A percentile compares a stretch with the other conserved stretches of the same genome.
These are phyloP conservation scores for Mycena filopes DNA, from an alignment of 768 basidiomycete genomes.

Conservation along the genomic window DNA sequence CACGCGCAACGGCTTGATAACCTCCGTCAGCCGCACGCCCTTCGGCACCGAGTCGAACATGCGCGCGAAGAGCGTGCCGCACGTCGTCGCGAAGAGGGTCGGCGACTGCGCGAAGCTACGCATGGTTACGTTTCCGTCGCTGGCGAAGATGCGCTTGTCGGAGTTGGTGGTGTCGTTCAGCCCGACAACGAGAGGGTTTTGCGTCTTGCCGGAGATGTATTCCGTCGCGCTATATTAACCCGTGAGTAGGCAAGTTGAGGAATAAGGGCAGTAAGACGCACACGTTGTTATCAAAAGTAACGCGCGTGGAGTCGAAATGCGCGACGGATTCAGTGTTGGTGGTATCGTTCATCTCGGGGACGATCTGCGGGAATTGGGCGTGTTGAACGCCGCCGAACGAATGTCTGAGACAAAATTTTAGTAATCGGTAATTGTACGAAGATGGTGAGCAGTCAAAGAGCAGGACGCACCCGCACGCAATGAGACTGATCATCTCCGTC, in stretches of 20 bases:
- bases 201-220: conserved; percentile 5
- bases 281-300: conserved; percentile 18
- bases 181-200: conserved; percentile 10
- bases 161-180: conserved; percentile 6
- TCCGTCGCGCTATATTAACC: conserved; percentile 24
- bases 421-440: too few species aligned
- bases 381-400: conserved; percentile 11
- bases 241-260: too few species aligned
- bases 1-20: not conserved
- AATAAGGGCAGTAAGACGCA: not conserved
- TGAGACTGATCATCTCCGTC: conserved; percentile 9
- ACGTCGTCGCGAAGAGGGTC: not conserved
- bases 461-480: conserved; percentile 19
- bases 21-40: not conserved
- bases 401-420: not conserved
- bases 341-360: not conserved
- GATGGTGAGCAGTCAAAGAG: too few species aligned
- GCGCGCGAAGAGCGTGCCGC: not conserved
- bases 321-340: not conserved
- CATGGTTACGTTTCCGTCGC: conserved; percentile 22
- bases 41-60: not conserved
- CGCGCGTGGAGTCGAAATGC: conserved; percentile 14
- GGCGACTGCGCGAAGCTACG: not conserved
- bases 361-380: not conserved
- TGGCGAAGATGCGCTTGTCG: not conserved